Base-by-base conservation (phyloP, 2,329 filamentous ascomycete genomes). In the Sphaceloma murrayae region DNA sequence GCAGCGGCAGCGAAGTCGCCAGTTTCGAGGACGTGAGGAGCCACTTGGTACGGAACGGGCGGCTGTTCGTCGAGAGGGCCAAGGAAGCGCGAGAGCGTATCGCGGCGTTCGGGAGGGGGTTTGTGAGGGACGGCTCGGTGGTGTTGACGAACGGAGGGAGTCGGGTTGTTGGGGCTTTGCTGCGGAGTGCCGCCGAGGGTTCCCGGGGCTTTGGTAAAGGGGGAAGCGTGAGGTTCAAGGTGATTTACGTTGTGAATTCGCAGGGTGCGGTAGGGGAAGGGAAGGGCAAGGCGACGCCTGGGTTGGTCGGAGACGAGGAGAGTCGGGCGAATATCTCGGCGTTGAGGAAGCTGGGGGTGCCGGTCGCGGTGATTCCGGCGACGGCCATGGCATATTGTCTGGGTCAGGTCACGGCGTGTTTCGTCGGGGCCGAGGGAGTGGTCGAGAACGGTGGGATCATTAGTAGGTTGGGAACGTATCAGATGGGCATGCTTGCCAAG, bases 371-470 rank as follows among this genome's bases (percentile, higher is more conserved):
- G 1, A 85, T 96, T 32, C 74, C 78, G 2, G 78, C 83, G 44
- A 78, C 79, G 4, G 82, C 82, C 2, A 77, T 86, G 6, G 86
- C 85, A 24, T 88, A 93, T 60, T 78, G 82, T 31, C 75, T 96
- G 62, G 72, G 75, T 11, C 78, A 77, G 59, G 80, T 91, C 10
- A 77, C 86, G 50, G 75, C 75, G 59, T 72, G 78, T 13, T 77
- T 80, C 51, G 74, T 80, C 1, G 77, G 77, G 33, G 66, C 77
- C 1, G 89, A 96, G 62, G 88, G 87, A 30, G 86, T 96, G 11
- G 85, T 93, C 14, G 85, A 94, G 58, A 94, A 94, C 58, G 91
- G 91, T 39, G 89, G 89, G 27, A 82, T 96, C 54, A 85, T 98
- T 53, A 89, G 84, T 17, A 73, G 88, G 38, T 75, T 96, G 65